phyloP scores from a whole-genome alignment of 305 asterid genomes.

The Caryopteris hybrid region DNA sequence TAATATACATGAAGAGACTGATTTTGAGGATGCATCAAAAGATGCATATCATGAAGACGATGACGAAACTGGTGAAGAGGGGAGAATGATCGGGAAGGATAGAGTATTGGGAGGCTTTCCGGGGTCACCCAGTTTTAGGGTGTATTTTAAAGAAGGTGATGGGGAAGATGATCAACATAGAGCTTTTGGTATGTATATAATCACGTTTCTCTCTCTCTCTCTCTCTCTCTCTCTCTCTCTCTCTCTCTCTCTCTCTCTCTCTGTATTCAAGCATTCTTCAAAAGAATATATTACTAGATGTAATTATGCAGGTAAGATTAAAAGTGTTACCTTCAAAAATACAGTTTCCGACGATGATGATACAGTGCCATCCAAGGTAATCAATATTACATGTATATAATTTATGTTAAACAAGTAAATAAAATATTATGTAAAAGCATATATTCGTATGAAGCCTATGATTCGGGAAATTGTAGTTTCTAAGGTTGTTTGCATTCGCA shows the following conservation, averaged over 20 bases:
- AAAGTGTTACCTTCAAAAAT: not conserved
- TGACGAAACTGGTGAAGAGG: conserved; percentile 19
- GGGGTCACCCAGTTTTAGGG: conserved; percentile 51
- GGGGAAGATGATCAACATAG: not conserved
- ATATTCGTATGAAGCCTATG: no score
- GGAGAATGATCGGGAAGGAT: conserved; percentile 28
- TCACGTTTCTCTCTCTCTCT: no score
- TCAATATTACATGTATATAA: no score
- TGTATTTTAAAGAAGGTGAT: conserved; percentile 21
- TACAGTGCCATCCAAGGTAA: conserved; percentile 24
- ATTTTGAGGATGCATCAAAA: not conserved
- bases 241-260: no score
- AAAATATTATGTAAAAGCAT: no score
- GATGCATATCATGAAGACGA: not conserved
- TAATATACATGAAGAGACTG: no score
- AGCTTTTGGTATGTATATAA: conserved; percentile 4
- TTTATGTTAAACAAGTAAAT: no score
- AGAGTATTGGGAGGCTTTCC: conserved; percentile 7
- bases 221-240: no score
- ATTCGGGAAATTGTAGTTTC: no score
- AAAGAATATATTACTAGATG: no score
- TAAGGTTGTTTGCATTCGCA: no score
- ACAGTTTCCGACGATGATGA: not conserved
- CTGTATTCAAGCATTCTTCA: no score
- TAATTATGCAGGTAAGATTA: conserved; percentile 15